Base-by-base conservation (phyloP, 352 stramenopile species). In the Phytophthora litchii region DNA sequence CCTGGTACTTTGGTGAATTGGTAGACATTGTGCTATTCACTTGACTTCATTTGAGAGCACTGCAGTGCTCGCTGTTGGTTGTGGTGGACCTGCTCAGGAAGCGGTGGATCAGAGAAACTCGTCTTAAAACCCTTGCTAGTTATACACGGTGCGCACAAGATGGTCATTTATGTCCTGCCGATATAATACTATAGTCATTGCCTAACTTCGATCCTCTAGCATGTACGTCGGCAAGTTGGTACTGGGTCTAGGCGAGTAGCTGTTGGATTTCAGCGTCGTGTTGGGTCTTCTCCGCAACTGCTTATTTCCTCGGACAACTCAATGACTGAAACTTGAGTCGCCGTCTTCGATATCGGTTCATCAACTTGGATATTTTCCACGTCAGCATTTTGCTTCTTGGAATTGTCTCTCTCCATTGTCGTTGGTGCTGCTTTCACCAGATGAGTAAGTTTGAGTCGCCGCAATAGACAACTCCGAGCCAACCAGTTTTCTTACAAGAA, bases 91-190 rank as follows among this genome's bases (percentile, higher is more conserved):
- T n/a, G n/a, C n/a, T n/a, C n/a, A n/a, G n/a, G n/a, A n/a, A n/a
- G n/a, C n/a, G 10, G 29, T 4, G 29, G 29, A 9, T 34, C 29
- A 34, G 29, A 11, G 29, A 34, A 3, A 27, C 23, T 31, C 25
- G 25, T 31, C 25, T 3, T 3, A 31, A 31, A 8, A 14, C 17
- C 12, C 3, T 12, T 56, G 49, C 29, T 38, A 23, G 38, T 58
- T 37, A 12, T 58, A 49, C 25, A 49, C 6, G 1, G 38, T 49
- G 38, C 50, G 49, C 50, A 58, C 25, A 47, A 58, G 50, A 17
- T 37, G 50, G 19, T 43, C 38, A n/a, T 7, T 42, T 13, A 58
- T 12, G 32, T 42, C 31, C 7, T 49, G 50, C 14, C 43, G 50
- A 49, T n/a, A n/a, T n/a, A n/a, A n/a, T 23, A 36, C 21, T 49